Conservation (phyloP, 371 early-diverging fungal species). For the Mucor piriformis region DNA sequence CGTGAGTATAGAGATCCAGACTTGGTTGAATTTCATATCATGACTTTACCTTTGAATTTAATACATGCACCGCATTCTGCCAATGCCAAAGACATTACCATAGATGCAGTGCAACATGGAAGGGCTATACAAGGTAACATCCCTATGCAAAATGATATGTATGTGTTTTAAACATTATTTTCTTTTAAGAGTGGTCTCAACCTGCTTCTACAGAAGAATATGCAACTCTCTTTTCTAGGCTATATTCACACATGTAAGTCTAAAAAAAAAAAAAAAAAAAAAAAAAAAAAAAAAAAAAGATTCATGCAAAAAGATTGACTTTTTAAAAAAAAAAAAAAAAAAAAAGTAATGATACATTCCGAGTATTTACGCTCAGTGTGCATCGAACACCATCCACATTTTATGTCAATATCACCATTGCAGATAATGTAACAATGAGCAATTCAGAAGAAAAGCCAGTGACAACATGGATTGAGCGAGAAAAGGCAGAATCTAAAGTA, state of each 20-base stretch:
- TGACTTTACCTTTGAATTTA: slow-evolving; percentile 30
- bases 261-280: not conserved
- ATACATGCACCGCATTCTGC: slow-evolving; percentile 23
- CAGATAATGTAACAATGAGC: slow-evolving; percentile 22
- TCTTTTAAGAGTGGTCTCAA: slow-evolving; percentile 30
- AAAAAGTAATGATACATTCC: slow-evolving; percentile 30
- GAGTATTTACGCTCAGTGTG: slow-evolving; percentile 30
- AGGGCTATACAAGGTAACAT: slow-evolving; percentile 33
- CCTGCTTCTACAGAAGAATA: slow-evolving; percentile 26
- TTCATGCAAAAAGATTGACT: not conserved
- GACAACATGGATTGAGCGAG: slow-evolving; percentile 21
- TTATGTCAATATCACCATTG: slow-evolving; percentile 31
- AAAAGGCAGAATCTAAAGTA: slow-evolving; percentile 20
- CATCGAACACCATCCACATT: slow-evolving; percentile 30
- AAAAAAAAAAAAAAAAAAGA: slow-evolving; percentile 18
- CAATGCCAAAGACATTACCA: not conserved
- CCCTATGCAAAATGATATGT: too few species aligned
- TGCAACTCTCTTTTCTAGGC: slow-evolving; percentile 15
- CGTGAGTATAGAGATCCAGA: slow-evolving; percentile 55
- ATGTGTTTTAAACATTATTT: too few species aligned
- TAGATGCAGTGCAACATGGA: slow-evolving; percentile 23
- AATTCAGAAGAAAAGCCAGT: slow-evolving; percentile 3
- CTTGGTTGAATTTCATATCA: slow-evolving; percentile 36
- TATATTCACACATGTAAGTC: slow-evolving; percentile 37
- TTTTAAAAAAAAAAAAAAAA: not conserved